Conservation (phyloP, 805 yeast genomes). For the Candida nonsorbophila region DNA sequence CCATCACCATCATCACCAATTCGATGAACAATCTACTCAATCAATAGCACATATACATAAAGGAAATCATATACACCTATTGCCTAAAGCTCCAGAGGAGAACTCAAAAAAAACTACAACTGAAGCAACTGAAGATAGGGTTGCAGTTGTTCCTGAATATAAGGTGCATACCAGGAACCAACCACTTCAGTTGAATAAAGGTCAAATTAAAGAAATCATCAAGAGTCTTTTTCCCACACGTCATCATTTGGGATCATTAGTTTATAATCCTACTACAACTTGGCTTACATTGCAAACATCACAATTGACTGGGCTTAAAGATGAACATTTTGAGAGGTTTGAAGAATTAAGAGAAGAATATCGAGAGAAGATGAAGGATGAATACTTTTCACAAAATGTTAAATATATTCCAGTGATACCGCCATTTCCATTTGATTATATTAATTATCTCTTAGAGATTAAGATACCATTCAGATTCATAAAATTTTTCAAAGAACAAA, state of each 20-base stretch:
- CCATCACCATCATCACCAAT: too few relatives aligned
- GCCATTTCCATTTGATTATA: slow-evolving; percentile 30
- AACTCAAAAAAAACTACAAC: too few relatives aligned
- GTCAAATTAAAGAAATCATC: slow-evolving; percentile 16
- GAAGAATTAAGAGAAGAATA: slow-evolving; percentile 20
- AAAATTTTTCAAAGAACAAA: slow-evolving; percentile 31
- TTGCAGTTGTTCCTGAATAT: neutral
- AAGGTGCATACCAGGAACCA: neutral
- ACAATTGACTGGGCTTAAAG: slow-evolving; percentile 25
- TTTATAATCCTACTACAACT: slow-evolving; percentile 56
- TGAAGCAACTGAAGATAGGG: too few relatives aligned
- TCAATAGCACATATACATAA: too few relatives aligned
- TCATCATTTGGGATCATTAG: slow-evolving; percentile 46
- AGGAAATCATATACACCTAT: too few relatives aligned
- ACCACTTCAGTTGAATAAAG: slow-evolving; percentile 12
- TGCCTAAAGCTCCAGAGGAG: too few relatives aligned
- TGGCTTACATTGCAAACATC: slow-evolving; percentile 30
- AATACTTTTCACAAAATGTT: slow-evolving; percentile 13
- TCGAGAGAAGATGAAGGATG: slow-evolving; percentile 18
- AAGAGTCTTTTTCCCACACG: slow-evolving; percentile 23
- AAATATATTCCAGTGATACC: slow-evolving; percentile 35
- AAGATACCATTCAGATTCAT: slow-evolving; percentile 47
- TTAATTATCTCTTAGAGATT: slow-evolving; percentile 44
- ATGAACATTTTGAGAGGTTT: slow-evolving; percentile 24
- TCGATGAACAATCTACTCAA: too few relatives aligned